These are phyloP conservation scores for Tricladium varicosporioides DNA, from an alignment of 2,329 filamentous ascomycete species.

Conservation along the genomic window DNA sequence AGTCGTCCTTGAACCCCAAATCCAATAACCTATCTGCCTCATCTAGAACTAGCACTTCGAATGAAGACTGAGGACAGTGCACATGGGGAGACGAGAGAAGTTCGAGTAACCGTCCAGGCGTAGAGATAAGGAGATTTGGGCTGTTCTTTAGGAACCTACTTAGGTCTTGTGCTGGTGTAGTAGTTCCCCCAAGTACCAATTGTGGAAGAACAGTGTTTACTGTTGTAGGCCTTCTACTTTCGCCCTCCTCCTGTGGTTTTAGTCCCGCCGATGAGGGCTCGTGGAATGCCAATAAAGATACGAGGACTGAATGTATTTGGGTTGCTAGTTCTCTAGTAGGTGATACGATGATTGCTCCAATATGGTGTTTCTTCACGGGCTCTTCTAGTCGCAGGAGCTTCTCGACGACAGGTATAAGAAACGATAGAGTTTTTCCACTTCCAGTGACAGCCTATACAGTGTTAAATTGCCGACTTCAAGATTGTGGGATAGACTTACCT, in stretches of 20 bases:
- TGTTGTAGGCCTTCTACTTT: constrained; percentile 46
- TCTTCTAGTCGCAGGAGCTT: constrained; percentile 77
- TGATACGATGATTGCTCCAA: constrained; percentile 87
- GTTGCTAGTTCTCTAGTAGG: constrained; percentile 89
- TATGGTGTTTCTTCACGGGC: constrained; percentile 83
- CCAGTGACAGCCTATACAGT: constrained; percentile 73
- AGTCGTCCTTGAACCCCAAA: constrained; percentile 87
- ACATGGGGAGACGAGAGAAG: constrained; percentile 84
- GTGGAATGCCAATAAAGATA: constrained; percentile 79
- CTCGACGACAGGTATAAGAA: constrained; percentile 79
- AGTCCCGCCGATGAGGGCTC: constrained; percentile 69
- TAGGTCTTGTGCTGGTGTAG: constrained; percentile 80
- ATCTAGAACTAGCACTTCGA: constrained; percentile 89
- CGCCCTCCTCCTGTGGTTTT: constrained; percentile 51
- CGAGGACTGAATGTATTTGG: constrained; percentile 82
- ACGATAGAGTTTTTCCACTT: constrained; percentile 86
- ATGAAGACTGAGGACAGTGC: constrained; percentile 82
- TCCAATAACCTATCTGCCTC: constrained; percentile 93
- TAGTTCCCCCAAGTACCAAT: constrained; percentile 80
- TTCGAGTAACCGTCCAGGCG: constrained; percentile 85
- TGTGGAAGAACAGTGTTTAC: constrained; percentile 72
- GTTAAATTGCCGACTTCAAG: too few relatives aligned
- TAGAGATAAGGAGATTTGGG: constrained; percentile 86
- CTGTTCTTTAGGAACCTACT: constrained; percentile 79
- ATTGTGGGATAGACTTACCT: constrained; percentile 44